Conservation (phyloP, 805 yeast genomes). For the Diddensiella transvaalensis region DNA sequence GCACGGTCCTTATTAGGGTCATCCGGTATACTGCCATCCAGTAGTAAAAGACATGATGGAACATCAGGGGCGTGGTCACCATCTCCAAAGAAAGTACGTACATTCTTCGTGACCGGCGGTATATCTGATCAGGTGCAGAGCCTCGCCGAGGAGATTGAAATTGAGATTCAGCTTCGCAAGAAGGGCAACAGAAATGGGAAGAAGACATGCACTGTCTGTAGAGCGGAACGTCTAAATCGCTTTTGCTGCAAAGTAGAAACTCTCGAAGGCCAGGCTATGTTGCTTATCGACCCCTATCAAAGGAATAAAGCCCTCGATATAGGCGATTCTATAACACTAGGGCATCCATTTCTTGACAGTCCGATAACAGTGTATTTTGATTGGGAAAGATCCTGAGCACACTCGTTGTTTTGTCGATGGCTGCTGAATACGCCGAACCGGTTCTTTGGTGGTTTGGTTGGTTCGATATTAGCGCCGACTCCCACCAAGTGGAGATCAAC, state of each 20-base stretch:
- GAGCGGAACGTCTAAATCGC: not conserved
- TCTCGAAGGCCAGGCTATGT: not conserved
- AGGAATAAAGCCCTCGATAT: not conserved
- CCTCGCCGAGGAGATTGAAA: slow-evolving; percentile 10
- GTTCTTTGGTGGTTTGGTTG: too few species aligned
- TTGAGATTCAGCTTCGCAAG: not conserved
- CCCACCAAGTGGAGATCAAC: too few species aligned
- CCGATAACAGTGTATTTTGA: slow-evolving; percentile 1
- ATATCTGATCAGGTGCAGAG: slow-evolving; percentile 15
- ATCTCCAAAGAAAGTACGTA: slow-evolving; percentile 16
- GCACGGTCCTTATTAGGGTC: too few species aligned
- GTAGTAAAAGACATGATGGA: too few species aligned
- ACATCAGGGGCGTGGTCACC: too few species aligned
- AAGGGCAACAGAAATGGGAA: too few species aligned
- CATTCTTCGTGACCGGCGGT: slow-evolving; percentile 9
- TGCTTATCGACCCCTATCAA: not conserved
- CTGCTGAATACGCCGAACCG: too few species aligned
- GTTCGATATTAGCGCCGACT: too few species aligned
- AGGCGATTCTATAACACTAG: not conserved
- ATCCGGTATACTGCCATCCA: too few species aligned
- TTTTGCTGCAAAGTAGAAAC: not conserved
- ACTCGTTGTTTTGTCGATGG: too few species aligned
- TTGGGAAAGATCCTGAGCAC: not conserved
- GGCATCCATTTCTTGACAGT: not conserved
- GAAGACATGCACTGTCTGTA: not conserved